Evolutionary conservation across 768 basidiomycete species (phyloP).

Genomic region (Leccinellum albellum): DNA sequence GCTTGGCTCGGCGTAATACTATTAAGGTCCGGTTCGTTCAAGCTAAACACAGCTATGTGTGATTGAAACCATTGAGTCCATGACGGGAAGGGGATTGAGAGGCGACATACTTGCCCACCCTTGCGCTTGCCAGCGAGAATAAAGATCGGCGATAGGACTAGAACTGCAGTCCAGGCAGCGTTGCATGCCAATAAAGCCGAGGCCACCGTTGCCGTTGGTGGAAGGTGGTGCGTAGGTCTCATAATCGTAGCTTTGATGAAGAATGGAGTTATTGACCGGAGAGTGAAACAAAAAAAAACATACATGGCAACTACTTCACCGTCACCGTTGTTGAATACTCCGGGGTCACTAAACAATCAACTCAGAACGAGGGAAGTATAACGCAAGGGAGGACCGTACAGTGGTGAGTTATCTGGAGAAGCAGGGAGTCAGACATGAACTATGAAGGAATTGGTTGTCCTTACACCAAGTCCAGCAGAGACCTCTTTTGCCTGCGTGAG

Average conservation of each 20-base stretch:
- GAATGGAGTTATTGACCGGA: neutral
- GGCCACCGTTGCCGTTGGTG: conserved; percentile 34
- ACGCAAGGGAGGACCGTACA: conserved; percentile 20
- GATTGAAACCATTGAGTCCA: neutral
- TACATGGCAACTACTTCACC: conserved; percentile 36
- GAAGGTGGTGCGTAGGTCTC: conserved; percentile 35
- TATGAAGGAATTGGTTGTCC: neutral
- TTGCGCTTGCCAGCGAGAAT: conserved; percentile 30
- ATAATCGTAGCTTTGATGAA: conserved; percentile 32
- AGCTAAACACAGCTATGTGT: conserved; percentile 28
- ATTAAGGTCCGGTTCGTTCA: conserved; percentile 37
- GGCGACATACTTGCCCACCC: conserved; percentile 29
- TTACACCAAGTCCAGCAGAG: conserved; percentile 37
- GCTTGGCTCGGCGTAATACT: conserved; percentile 28
- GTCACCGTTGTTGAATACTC: conserved; percentile 30
- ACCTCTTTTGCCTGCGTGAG: conserved; percentile 36
- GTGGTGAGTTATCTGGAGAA: conserved; percentile 24
- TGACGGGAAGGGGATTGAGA: neutral
- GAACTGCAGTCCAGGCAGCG: conserved; percentile 36
- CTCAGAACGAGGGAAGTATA: neutral
- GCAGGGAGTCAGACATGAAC: neutral
- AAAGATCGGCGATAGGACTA: conserved; percentile 32
- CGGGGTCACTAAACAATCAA: conserved; percentile 21
- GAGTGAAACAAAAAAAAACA: neutral
- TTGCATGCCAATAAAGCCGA: conserved; percentile 39